A percentile compares a stretch with the other conserved stretches of the same genome.
These are phyloP conservation scores for Arthroderma sp. DNA, from an alignment of 2,329 filamentous ascomycete genomes.

Conservation along the genomic window DNA sequence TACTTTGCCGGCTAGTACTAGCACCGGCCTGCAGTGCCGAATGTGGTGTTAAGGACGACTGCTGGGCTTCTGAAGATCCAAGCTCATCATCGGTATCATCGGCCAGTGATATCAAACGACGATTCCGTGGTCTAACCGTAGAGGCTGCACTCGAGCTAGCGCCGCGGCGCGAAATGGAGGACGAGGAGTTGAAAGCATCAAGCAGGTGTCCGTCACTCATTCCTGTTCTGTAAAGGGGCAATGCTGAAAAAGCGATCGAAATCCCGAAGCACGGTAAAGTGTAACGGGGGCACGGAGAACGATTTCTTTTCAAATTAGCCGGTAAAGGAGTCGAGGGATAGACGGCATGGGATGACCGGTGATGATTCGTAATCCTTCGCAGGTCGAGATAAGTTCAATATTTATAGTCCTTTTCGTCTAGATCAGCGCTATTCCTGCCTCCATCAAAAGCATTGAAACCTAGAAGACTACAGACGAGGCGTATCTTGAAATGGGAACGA, in stretches of 20 bases:
- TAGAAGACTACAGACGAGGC: too few relatives aligned
- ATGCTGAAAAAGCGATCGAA: background rate
- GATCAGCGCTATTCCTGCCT: too few relatives aligned
- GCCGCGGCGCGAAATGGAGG: conserved; percentile 16
- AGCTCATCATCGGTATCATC: conserved; percentile 21
- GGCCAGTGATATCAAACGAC: conserved; percentile 30
- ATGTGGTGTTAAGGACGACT: too few relatives aligned
- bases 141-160: conserved; percentile 22
- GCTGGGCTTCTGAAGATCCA: too few relatives aligned
- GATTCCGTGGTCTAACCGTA: conserved; percentile 31
- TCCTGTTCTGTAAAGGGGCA: conserved; percentile 15
- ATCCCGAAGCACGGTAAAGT: background rate
- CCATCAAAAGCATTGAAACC: too few relatives aligned
- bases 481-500: too few relatives aligned
- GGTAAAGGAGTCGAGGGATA: background rate
- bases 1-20: too few relatives aligned
- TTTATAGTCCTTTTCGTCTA: too few relatives aligned
- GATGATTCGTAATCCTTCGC: too few relatives aligned
- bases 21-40: too few relatives aligned
- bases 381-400: too few relatives aligned
- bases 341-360: background rate
- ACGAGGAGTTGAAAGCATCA: conserved; percentile 24
- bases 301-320: background rate
- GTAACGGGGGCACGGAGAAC: background rate
- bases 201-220: conserved; percentile 27